Evolutionary conservation across 2,329 filamentous ascomycete species (phyloP), one percentile per base, ranked within the genome.

Genomic region (Moelleriella libera): DNA sequence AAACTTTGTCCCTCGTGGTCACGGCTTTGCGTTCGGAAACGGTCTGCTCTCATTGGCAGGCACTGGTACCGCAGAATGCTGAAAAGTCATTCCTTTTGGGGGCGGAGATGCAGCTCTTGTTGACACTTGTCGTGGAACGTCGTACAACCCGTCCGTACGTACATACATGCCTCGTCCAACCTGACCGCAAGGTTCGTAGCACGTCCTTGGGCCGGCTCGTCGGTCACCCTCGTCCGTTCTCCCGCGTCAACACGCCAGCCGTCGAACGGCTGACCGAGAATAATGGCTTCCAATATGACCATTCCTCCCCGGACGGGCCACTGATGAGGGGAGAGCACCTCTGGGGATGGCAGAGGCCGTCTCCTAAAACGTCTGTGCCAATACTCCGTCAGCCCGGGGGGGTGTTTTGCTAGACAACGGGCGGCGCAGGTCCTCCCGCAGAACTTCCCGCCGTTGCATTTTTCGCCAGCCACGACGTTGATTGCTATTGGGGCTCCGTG

Each of bases 341-440:
- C n/a, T n/a, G n/a, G 32, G 32, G 7, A 11, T 37, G 11, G 7
- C 32, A 37, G 11, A 37, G 41, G n/a, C 6, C 12, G 7, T 42
- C 14, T 42, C n/a, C n/a, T n/a, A n/a, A n/a, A n/a, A n/a, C n/a
- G 12, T 42, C 41, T 42, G 41, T 9, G 41, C 41, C 41, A 42
- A 28, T 42, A 42, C 41, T 28, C 41, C 41, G 12, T 37, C 32
- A 37, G 32, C 31, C 44, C 44, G 32, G 32, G 44, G 30, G 31
- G n/a, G 31, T 14, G 40, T 14, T 8, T 8, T 29, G 14, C 8
- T 12, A 2, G 39, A 37, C 10, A 29, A 21, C 40, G 30, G 39
- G n/a, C 40, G 5, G 32, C n/a, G 29, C 40, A 46, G 45, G 45
- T 42, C 40, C 45, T 46, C 40, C 45, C 45, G 45, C 45, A 46